phyloP scores from a whole-genome alignment of 768 basidiomycete genomes.

The Leucosporidium scottii region DNA sequence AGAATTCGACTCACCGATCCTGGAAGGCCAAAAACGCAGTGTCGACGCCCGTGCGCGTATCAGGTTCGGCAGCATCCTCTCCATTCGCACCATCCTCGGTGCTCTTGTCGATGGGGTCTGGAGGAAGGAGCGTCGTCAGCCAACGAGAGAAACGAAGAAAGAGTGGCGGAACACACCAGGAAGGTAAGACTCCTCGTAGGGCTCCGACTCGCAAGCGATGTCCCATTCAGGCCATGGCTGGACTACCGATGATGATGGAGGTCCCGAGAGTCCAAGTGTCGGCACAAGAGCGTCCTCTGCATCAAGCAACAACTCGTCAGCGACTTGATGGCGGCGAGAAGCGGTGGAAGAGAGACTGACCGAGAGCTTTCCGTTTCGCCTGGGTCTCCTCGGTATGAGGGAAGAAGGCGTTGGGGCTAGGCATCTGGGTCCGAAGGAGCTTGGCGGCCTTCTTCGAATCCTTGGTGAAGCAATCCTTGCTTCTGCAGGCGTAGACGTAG shows the following conservation, averaged over 20 bases:
- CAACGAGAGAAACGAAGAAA: too few species aligned
- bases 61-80: slow-evolving; percentile 29
- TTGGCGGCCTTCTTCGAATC: background rate
- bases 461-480: slow-evolving; percentile 10
- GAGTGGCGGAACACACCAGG: slow-evolving; percentile 4
- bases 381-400: slow-evolving; percentile 22
- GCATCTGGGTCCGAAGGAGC: slow-evolving; percentile 25
- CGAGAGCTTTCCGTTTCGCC: slow-evolving; percentile 7
- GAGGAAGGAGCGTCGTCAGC: too few species aligned
- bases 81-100: slow-evolving; percentile 13
- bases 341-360: background rate
- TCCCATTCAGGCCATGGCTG: slow-evolving; percentile 20
- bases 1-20: slow-evolving; percentile 19
- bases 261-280: background rate
- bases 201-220: slow-evolving; percentile 22
- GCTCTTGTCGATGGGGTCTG: slow-evolving; percentile 4
- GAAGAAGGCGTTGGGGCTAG: slow-evolving; percentile 29
- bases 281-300: background rate
- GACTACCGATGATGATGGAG: background rate
- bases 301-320: background rate
- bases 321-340: background rate
- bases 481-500: slow-evolving; percentile 33
- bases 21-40: slow-evolving; percentile 33
- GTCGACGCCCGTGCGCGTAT: slow-evolving; percentile 33
- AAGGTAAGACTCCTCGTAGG: slow-evolving; percentile 30